These are phyloP conservation scores for Metarhizium robertsii DNA, from an alignment of 2,329 filamentous ascomycete species.

Conservation along the genomic window DNA sequence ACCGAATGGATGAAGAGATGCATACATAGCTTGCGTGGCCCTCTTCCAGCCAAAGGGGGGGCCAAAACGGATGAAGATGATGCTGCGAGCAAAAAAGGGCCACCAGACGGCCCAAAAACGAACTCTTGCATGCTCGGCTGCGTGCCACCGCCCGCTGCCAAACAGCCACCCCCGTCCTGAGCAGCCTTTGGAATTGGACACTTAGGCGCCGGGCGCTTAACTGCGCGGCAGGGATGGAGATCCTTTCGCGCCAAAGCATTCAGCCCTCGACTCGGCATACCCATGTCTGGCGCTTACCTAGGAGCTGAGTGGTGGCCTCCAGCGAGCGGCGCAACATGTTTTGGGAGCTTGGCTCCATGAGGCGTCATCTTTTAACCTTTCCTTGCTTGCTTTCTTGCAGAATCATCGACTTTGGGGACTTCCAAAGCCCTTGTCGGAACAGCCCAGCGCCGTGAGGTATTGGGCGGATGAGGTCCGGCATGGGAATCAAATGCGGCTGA, in stretches of 20 bases:
- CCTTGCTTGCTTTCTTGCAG: neutral
- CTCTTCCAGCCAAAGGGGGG: too few species aligned
- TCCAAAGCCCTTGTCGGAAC: neutral
- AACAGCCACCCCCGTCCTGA: too few species aligned
- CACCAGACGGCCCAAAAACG: too few species aligned
- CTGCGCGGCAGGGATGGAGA: neutral
- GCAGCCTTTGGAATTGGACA: neutral
- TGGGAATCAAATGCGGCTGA: too few species aligned
- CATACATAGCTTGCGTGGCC: too few species aligned
- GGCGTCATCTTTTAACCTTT: neutral
- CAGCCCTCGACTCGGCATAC: neutral
- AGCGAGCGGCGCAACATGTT: too few species aligned
- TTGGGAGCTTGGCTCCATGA: neutral
- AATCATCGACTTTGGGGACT: neutral
- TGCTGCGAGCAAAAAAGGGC: too few species aligned
- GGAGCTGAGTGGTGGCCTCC: too few species aligned
- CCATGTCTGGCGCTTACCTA: neutral
- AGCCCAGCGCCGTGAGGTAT: neutral
- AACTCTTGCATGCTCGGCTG: too few species aligned
- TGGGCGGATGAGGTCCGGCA: neutral
- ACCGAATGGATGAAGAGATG: too few species aligned
- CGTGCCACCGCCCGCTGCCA: too few species aligned
- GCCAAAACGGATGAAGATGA: too few species aligned
- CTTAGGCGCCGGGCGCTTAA: constrained; percentile 1
- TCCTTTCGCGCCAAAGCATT: neutral